Conservation (phyloP, 148 eudicot genomes). For the Chenopodium quinoa region DNA sequence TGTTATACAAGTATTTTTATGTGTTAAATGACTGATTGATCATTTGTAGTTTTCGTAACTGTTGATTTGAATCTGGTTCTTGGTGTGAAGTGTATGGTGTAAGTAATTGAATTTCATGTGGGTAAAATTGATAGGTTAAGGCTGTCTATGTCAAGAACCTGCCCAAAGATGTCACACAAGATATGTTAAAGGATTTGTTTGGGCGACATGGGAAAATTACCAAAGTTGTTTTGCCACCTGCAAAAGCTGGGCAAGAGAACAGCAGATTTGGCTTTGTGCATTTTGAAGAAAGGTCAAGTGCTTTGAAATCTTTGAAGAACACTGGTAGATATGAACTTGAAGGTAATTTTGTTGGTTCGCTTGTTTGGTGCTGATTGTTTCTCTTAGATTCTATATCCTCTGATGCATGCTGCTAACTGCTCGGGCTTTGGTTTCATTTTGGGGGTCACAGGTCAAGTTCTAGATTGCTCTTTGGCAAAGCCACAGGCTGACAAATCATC, state of each 20-base stretch:
- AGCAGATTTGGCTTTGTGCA: constrained; percentile 97
- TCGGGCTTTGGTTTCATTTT: background rate
- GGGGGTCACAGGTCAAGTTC: constrained; percentile 55
- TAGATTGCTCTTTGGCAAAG: constrained; percentile 94
- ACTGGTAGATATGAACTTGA: constrained; percentile 85
- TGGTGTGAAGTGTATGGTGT: constrained; percentile 5
- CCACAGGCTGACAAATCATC: constrained; percentile 79
- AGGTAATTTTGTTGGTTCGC: constrained; percentile 44
- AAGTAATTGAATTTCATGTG: background rate
- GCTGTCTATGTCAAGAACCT: constrained; percentile 87
- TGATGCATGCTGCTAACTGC: constrained; percentile 5
- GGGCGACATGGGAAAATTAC: constrained; percentile 80
- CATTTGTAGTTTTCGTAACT: background rate
- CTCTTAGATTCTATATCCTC: background rate
- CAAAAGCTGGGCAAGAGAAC: constrained; percentile 87
- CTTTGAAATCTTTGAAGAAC: constrained; percentile 70
- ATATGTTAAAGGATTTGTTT: constrained; percentile 63
- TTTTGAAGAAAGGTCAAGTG: constrained; percentile 77
- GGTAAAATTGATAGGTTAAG: constrained; percentile 60
- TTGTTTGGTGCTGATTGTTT: background rate
- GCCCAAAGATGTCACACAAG: constrained; percentile 74
- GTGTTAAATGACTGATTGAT: background rate
- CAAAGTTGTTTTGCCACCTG: constrained; percentile 85
- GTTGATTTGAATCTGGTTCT: constrained; percentile 8
- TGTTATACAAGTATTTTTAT: background rate